Conservation (phyloP, 2,329 filamentous ascomycete species). For the Cyphellophora attinorum region DNA sequence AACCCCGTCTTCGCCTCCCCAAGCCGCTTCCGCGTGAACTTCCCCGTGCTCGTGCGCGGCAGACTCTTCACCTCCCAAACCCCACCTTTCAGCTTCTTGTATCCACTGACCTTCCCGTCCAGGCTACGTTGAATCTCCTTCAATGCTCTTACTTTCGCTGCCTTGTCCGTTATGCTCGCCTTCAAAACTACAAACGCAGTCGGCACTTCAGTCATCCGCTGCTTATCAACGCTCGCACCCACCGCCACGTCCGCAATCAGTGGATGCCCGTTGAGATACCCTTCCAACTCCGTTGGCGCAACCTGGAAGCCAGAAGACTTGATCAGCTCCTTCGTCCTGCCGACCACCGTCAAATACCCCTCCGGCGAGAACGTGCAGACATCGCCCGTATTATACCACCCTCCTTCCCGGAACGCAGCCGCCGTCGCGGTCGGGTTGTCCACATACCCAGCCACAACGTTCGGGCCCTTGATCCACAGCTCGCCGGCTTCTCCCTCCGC, state of each 20-base stretch:
- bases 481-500: too few relatives aligned
- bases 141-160: constrained; percentile 35
- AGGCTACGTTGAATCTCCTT: constrained; percentile 23
- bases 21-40: too few relatives aligned
- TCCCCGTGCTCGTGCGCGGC: too few relatives aligned
- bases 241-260: constrained; percentile 52
- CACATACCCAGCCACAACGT: constrained; percentile 44
- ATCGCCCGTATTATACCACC: constrained; percentile 84
- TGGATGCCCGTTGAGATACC: constrained; percentile 39
- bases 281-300: constrained; percentile 56
- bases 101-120: constrained; percentile 30
- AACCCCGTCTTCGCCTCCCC: too few relatives aligned
- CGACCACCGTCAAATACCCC: constrained; percentile 80
- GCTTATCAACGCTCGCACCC: constrained; percentile 41
- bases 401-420: constrained; percentile 48
- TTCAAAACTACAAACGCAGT: constrained; percentile 54
- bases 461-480: constrained; percentile 54
- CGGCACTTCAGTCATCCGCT: constrained; percentile 51
- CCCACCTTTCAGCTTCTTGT: too few relatives aligned
- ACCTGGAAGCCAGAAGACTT: constrained; percentile 67
- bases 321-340: constrained; percentile 58
- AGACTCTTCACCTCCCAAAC: too few relatives aligned
- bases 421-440: constrained; percentile 40
- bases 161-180: constrained; percentile 30
- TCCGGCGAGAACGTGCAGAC: constrained; percentile 66